These are phyloP conservation scores for Candida pini DNA, from an alignment of 805 yeast species.

Conservation along the genomic window DNA sequence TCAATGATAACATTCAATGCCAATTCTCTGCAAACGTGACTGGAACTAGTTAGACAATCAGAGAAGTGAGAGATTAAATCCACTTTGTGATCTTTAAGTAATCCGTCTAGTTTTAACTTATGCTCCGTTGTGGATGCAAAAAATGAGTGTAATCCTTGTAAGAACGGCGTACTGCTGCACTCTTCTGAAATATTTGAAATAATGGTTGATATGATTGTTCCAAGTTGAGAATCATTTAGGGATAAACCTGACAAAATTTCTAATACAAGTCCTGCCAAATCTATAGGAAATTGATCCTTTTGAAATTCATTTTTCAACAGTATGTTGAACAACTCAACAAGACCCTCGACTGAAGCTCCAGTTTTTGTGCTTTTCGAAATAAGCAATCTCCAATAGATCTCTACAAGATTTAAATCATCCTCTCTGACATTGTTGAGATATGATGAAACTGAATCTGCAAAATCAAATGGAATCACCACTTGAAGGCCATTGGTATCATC, in stretches of 20 bases:
- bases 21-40: slow-evolving; percentile 42
- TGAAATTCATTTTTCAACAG: slow-evolving; percentile 4
- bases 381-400: slow-evolving; percentile 48
- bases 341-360: slow-evolving; percentile 18
- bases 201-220: slow-evolving; percentile 14
- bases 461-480: slow-evolving; percentile 25
- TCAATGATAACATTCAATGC: slow-evolving; percentile 40
- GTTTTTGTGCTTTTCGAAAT: slow-evolving; percentile 34
- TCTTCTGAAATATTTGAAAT: slow-evolving; percentile 21
- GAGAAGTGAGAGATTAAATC: slow-evolving; percentile 20
- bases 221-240: slow-evolving; percentile 11
- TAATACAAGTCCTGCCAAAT: slow-evolving; percentile 37
- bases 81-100: slow-evolving; percentile 11
- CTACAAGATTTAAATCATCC: slow-evolving; percentile 25
- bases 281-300: slow-evolving; percentile 29
- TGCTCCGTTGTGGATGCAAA: no score
- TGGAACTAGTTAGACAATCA: slow-evolving; percentile 41
- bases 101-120: slow-evolving; percentile 3
- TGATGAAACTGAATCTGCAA: slow-evolving; percentile 6
- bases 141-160: slow-evolving; percentile 31
- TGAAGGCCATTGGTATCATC: slow-evolving; percentile 9
- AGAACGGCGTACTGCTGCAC: slow-evolving; percentile 32
- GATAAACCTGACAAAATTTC: slow-evolving; percentile 26
- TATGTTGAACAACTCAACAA: slow-evolving; percentile 16
- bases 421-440: no score